These are phyloP conservation scores for Aspergillus piperis DNA, from an alignment of 2,329 filamentous ascomycete species.

Conservation along the genomic window DNA sequence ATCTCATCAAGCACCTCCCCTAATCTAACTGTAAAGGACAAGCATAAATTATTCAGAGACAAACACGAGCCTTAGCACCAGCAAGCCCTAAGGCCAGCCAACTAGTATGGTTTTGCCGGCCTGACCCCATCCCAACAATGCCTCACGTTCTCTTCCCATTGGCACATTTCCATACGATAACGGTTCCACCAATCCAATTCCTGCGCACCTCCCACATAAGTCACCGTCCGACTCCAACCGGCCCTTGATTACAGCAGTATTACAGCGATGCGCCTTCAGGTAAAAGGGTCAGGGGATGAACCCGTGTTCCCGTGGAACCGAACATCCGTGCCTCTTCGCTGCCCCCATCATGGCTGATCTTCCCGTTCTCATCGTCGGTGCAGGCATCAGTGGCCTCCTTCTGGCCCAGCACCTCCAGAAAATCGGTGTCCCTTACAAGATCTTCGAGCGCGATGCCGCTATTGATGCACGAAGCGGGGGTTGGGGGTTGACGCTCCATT, in stretches of 20 bases:
- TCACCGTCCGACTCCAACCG: neutral
- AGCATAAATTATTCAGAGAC: neutral
- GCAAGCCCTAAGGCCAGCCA: neutral
- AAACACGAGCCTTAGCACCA: too few relatives aligned
- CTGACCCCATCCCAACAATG: neutral
- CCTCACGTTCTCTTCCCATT: neutral
- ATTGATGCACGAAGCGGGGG: constrained; percentile 53
- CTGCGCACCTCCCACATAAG: neutral
- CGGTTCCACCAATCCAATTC: neutral
- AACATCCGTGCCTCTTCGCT: neutral
- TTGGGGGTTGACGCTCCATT: constrained; percentile 67
- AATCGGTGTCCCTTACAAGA: constrained; percentile 34
- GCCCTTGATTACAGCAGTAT: too few relatives aligned
- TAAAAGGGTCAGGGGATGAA: neutral
- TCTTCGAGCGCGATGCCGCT: constrained; percentile 48
- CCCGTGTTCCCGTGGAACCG: neutral
- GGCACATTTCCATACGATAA: neutral
- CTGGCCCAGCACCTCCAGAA: constrained; percentile 45
- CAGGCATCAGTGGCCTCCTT: constrained; percentile 46
- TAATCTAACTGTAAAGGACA: neutral
- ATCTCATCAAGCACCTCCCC: too few relatives aligned
- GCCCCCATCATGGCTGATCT: constrained; percentile 27
- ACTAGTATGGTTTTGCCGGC: neutral
- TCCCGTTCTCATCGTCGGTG: constrained; percentile 46
- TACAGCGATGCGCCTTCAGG: neutral